Evolutionary conservation across 495 filamentous ascomycete species (phyloP), one percentile per base, ranked within the genome.

Genomic region (Cercophora samala): DNA sequence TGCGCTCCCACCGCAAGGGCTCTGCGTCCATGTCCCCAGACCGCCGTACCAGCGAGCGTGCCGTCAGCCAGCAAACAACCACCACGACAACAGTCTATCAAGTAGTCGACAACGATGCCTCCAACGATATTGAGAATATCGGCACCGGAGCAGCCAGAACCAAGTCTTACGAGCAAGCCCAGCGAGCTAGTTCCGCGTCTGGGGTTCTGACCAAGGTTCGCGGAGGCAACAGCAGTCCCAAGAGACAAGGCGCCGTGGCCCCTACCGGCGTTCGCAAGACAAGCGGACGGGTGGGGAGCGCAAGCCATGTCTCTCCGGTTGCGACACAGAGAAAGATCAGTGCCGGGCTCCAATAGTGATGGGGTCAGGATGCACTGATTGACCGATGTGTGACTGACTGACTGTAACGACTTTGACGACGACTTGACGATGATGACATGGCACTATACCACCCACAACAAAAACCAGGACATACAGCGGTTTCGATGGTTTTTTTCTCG

Each of bases 211-310:
- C 83, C 68, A 97, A 97, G 83, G 83, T 90, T 59, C 85, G 93
- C 46, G 84, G 88, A 1, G 89, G 85, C 72, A 89, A 86, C 29
- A 62, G 54, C 61, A 84, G 79, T 64, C 78, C 76, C 64, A 80
- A 88, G 86, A 75, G 87, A 69, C 68, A 81, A 78, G 64, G 84
- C 85, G 73, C 81, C 83, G 68, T 80, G 72, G 60, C 71, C 19
- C 73, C 74, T 64, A 83, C 82, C 25, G 92, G 91, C 17, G 89
- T 97, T 24, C 86, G 94, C 63, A 99, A 99, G 81, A 89, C 90
- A 5, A 97, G 93, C 75, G 92, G 93, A n/a, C 86, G 94, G 9
- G 84, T 97, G n/a, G 93, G 93, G 8, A 96, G 93, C 73, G 80
- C 89, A 18, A 88, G 89, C 24, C 73, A 70, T 37, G 69, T 66